phyloP scores from a whole-genome alignment of 345 rosid species.

The Populus pruinosa region DNA sequence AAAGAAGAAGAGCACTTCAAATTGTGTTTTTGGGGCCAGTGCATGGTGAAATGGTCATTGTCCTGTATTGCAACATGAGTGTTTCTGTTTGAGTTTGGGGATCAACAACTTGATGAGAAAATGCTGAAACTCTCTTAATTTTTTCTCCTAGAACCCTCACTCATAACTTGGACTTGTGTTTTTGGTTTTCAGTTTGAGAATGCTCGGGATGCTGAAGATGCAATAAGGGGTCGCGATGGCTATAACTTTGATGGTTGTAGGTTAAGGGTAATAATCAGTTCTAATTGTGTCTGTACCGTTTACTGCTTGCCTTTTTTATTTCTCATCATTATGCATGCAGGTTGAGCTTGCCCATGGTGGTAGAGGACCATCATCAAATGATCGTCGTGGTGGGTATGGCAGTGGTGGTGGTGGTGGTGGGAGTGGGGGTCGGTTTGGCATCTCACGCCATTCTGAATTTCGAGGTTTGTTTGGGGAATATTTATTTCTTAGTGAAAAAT shows the following conservation, averaged over 20 bases:
- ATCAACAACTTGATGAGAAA: not conserved
- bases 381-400: slow-evolving; percentile 12
- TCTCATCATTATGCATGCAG: slow-evolving; percentile 32
- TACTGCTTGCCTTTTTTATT: not conserved
- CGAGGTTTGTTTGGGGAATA: slow-evolving; percentile 51
- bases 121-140: not conserved
- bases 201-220: slow-evolving; percentile 56
- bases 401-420: slow-evolving; percentile 20
- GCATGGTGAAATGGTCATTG: not conserved
- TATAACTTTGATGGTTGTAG: slow-evolving; percentile 59
- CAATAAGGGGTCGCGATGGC: slow-evolving; percentile 61
- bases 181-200: slow-evolving; percentile 40
- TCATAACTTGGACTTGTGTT: not conserved
- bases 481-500: not conserved
- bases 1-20: not conserved
- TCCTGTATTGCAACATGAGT: not conserved
- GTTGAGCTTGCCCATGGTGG: slow-evolving; percentile 82
- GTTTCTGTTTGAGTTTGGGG: not conserved
- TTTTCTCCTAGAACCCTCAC: not conserved
- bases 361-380: slow-evolving; percentile 51
- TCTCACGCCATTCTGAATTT: slow-evolving; percentile 83
- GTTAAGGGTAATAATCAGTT: slow-evolving; percentile 35
- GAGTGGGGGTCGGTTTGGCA: slow-evolving; percentile 25
- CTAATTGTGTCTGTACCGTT: not conserved
- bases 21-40: not conserved